A percentile compares a stretch with the other conserved stretches of the same genome.
phyloP scores from a whole-genome alignment of 768 basidiomycete genomes.

The Boletus eberwhitei region DNA sequence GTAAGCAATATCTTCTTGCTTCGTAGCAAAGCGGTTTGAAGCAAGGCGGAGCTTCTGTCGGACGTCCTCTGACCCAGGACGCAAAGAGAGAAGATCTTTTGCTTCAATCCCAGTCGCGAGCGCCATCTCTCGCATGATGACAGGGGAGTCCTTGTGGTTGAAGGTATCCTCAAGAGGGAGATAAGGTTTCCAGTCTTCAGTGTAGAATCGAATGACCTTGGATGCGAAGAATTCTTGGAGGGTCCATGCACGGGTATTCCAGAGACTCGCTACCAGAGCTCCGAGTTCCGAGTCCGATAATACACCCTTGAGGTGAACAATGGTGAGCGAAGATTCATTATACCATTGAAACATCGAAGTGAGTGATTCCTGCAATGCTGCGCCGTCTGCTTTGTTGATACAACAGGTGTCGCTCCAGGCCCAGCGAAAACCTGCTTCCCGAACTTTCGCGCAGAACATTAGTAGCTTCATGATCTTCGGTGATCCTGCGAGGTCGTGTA shows the following conservation, averaged over 20 bases:
- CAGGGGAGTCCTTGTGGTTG: constrained; percentile 20
- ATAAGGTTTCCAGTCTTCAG: constrained; percentile 23
- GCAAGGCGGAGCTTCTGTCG: constrained; percentile 22
- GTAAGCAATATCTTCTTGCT: constrained; percentile 25
- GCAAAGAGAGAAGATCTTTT: constrained; percentile 7
- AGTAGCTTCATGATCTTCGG: constrained; percentile 10
- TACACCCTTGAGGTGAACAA: constrained; percentile 22
- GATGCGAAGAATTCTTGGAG: constrained; percentile 26
- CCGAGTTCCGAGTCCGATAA: constrained; percentile 2
- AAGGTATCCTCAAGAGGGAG: background rate
- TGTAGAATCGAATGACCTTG: constrained; percentile 21
- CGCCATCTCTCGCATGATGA: constrained; percentile 21
- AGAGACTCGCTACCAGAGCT: constrained; percentile 11
- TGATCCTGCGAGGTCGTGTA: constrained; percentile 8
- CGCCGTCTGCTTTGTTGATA: constrained; percentile 18
- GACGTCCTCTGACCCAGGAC: constrained; percentile 12
- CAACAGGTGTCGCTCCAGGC: constrained; percentile 27
- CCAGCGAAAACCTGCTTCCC: constrained; percentile 18
- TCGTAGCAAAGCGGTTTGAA: constrained; percentile 20
- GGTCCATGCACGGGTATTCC: constrained; percentile 27
- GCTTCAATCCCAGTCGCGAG: constrained; percentile 9
- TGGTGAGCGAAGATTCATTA: constrained; percentile 20
- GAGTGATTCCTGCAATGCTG: constrained; percentile 21
- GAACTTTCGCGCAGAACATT: constrained; percentile 16
- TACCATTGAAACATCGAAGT: constrained; percentile 31